phyloP scores from a whole-genome alignment of 305 asterid genomes.

The Solanum chacoense region DNA sequence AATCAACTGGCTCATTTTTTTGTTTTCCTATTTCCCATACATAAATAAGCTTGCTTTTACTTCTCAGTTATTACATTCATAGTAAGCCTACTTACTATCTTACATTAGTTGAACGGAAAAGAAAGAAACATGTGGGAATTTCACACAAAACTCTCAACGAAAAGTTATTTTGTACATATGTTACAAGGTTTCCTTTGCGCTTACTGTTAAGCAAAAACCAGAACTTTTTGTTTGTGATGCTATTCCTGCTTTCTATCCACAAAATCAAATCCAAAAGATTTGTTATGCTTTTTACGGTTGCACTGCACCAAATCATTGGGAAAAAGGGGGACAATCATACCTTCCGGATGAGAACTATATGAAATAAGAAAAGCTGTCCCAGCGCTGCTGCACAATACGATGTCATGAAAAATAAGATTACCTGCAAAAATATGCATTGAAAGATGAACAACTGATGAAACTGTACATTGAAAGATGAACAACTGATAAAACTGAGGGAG shows the following conservation, averaged over 20 bases:
- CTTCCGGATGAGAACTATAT: constrained; percentile 83
- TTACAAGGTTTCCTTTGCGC: neutral
- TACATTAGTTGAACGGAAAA: neutral
- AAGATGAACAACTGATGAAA: neutral
- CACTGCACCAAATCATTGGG: neutral
- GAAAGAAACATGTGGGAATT: neutral
- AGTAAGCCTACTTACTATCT: neutral
- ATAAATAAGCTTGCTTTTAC: neutral
- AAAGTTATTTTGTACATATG: neutral
- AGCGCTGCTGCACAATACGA: constrained; percentile 68
- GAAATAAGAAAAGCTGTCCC: constrained; percentile 90
- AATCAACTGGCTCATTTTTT: neutral
- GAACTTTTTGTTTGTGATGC: neutral
- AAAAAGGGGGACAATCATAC: constrained; percentile 21
- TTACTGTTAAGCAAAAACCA: neutral
- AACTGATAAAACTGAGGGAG: neutral
- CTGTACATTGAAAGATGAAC: neutral
- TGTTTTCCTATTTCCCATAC: neutral
- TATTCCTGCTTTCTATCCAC: neutral
- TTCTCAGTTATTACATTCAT: neutral
- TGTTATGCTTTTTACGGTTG: neutral
- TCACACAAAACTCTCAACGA: neutral
- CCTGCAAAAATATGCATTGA: constrained; percentile 24
- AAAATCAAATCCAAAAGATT: neutral
- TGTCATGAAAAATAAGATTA: constrained; percentile 43